phyloP scores from a whole-genome alignment of 2,329 filamentous ascomycete genomes.

The Fusarium lyarnte region DNA sequence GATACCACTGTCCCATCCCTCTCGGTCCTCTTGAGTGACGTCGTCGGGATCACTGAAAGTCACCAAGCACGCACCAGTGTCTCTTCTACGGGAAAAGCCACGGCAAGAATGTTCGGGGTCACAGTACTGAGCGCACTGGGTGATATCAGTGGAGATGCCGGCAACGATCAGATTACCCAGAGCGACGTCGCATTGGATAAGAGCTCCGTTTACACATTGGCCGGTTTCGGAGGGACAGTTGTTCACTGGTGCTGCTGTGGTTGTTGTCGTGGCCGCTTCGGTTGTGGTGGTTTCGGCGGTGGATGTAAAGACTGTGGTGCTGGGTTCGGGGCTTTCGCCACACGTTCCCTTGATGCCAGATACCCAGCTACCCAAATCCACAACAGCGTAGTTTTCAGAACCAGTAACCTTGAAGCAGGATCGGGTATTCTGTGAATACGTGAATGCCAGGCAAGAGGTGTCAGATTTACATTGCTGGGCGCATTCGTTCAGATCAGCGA shows the following conservation, averaged over 20 bases:
- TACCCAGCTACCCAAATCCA: fast-evolving
- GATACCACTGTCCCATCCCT: not conserved
- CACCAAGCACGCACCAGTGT: not conserved
- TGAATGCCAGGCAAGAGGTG: not conserved
- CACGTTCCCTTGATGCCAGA: not conserved
- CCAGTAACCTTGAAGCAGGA: not conserved
- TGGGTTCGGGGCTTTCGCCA: fast-evolving
- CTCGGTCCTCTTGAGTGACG: not conserved
- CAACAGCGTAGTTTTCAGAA: no score
- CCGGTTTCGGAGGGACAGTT: not conserved
- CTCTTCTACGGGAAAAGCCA: not conserved
- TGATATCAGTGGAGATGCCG: not conserved
- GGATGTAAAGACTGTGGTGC: not conserved
- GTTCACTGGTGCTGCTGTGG: not conserved
- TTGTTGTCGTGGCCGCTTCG: not conserved
- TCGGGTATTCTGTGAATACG: fast-evolving
- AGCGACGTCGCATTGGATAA: not conserved
- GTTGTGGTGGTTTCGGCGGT: not conserved
- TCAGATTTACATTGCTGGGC: not conserved
- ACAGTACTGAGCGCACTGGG: not conserved
- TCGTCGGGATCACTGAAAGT: not conserved
- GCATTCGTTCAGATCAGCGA: not conserved
- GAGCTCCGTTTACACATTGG: not conserved
- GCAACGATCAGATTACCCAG: not conserved
- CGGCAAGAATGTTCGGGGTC: not conserved